These are phyloP conservation scores for Ceratobasidium sp. DNA, from an alignment of 1,284 basidiomycete species.

Conservation along the genomic window DNA sequence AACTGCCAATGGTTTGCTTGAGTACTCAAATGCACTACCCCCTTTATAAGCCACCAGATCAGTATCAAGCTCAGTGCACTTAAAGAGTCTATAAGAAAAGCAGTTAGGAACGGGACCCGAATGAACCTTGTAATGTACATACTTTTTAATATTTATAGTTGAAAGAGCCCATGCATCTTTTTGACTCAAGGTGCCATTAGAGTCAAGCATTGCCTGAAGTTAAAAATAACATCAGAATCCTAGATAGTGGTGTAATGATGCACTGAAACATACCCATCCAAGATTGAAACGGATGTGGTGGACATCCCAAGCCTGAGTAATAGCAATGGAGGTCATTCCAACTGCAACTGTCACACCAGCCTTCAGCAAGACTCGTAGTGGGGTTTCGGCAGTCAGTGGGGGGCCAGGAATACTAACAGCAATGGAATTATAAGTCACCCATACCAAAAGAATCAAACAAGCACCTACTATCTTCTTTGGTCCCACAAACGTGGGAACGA, in stretches of 20 bases:
- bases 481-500: constrained; percentile 77
- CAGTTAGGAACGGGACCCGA: no score
- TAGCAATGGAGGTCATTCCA: constrained; percentile 53
- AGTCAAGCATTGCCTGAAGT: constrained; percentile 55
- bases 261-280: constrained; percentile 65
- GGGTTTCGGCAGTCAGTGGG: constrained; percentile 73
- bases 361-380: constrained; percentile 67
- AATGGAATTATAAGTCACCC: background rate
- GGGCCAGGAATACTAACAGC: constrained; percentile 72
- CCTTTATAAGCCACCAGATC: constrained; percentile 38
- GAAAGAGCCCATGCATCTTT: constrained; percentile 68
- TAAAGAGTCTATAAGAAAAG: constrained; percentile 12
- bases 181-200: constrained; percentile 61
- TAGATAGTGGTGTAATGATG: background rate
- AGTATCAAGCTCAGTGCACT: background rate
- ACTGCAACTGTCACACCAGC: constrained; percentile 80
- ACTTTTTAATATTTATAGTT: constrained; percentile 68
- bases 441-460: no score
- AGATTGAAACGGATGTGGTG: constrained; percentile 76
- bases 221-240: constrained; percentile 22
- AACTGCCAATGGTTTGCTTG: constrained; percentile 33
- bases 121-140: background rate
- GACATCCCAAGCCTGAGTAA: constrained; percentile 66
- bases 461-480: constrained; percentile 66
- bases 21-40: constrained; percentile 11